Base-by-base conservation (phyloP, 106 monocot genomes). In the Platanthera guangdongensis region DNA sequence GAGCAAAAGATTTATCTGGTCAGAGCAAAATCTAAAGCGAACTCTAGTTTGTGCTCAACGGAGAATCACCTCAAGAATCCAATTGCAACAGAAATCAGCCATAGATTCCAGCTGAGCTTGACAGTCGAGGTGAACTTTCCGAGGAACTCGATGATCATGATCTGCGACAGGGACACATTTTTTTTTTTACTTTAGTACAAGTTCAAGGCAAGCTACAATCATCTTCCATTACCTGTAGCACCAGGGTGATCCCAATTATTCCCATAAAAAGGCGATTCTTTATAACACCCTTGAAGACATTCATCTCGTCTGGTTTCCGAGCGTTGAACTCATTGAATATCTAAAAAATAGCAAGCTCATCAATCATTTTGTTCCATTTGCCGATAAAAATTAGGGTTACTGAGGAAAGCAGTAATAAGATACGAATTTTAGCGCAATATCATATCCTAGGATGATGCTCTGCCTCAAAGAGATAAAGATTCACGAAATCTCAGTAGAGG, bases 251-350 rank as follows among this genome's bases (percentile, higher is more conserved):
- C 3, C 54, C 82, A 3, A 93, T 16, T 50, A 93, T 84, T 11
- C 80, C 90, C 52, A 93, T 74, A 52, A 90, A 90, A 45, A 93
- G 81, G 39, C 14, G 85, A 62, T 90, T 93, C 72, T 25, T 83
- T 0, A 72, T 65, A 4, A 93, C 53, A 16, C 92, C 92, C 9
- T 51, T 51, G 57, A 93, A 93, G 15, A 90, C 69, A 69, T 90
- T 93, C 50, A 84, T 48, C 71, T 90, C 80, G 74, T 87, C 87
- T 73, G 82, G 92, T 67, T 90, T 93, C 62, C 92, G 74, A 50
- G 90, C 54, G 77, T 90, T 93, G 78, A 93, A 90, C 81, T 93
- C 92, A 45, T 93, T 93, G 79, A 90, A 93, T 39, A 93, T 76
- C 92, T 93, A 59, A 10, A 19, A 64, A 16, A 47, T 51, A 73